Conservation (phyloP, 208 protist genomes). For the Lotmaria passim region DNA sequence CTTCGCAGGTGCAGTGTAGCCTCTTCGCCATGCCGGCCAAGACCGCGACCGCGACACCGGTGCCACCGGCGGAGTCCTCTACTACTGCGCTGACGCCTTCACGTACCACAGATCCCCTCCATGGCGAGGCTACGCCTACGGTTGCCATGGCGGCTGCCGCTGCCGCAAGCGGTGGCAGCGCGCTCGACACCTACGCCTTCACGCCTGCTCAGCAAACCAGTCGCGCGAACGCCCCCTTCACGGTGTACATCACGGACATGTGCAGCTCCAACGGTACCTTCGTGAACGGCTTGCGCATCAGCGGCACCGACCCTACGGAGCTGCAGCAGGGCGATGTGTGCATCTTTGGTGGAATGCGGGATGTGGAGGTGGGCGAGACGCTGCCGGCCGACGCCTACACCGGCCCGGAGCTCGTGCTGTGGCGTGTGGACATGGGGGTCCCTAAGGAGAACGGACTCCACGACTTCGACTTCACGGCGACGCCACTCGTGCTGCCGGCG, state of each 20-base stretch:
- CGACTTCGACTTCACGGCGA: slow-evolving; percentile 54
- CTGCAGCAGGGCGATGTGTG: slow-evolving; percentile 68
- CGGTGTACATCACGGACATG: slow-evolving; percentile 72
- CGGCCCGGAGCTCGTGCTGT: slow-evolving; percentile 76
- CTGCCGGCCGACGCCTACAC: slow-evolving; percentile 59
- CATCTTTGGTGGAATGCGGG: slow-evolving; percentile 89
- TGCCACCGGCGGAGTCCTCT: not conserved
- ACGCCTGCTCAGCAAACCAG: slow-evolving; percentile 1
- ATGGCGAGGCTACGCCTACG: slow-evolving; percentile 1
- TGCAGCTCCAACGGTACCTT: slow-evolving; percentile 92
- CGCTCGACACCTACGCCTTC: not conserved
- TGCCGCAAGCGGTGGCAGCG: too few species aligned
- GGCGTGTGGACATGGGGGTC: slow-evolving; percentile 49
- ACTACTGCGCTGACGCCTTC: not conserved
- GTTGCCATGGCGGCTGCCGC: not conserved
- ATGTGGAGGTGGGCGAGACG: slow-evolving; percentile 55
- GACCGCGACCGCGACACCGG: not conserved
- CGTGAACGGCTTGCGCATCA: slow-evolving; percentile 72
- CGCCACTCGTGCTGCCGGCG: slow-evolving; percentile 58
- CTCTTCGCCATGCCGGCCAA: slow-evolving; percentile 41
- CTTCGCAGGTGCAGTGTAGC: slow-evolving; percentile 83
- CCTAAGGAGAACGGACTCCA: not conserved
- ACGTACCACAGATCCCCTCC: not conserved
- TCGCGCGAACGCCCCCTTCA: not conserved
- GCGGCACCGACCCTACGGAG: slow-evolving; percentile 40